These are phyloP conservation scores for Aspergillus transmontanensis DNA, from an alignment of 2,329 filamentous ascomycete genomes.

Conservation along the genomic window DNA sequence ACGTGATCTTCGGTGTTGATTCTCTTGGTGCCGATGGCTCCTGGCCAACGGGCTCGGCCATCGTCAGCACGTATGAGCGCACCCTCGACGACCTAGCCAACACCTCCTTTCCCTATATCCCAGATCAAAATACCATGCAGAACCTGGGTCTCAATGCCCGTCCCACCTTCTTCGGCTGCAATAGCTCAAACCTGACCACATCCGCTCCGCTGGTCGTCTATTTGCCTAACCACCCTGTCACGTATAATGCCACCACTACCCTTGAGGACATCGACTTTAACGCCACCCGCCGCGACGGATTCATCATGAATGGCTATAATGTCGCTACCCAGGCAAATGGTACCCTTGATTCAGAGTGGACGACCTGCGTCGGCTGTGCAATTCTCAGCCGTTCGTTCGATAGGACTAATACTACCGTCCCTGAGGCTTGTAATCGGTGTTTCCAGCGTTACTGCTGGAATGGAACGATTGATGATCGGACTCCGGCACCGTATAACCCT, in stretches of 20 bases:
- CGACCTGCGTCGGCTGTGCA: conserved; percentile 80
- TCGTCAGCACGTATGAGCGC: conserved; percentile 71
- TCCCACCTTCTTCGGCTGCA: conserved; percentile 78
- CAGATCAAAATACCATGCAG: conserved; percentile 72
- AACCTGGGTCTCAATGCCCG: conserved; percentile 70
- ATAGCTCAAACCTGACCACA: conserved; percentile 62
- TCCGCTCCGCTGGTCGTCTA: conserved; percentile 74
- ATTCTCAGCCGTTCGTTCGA: conserved; percentile 72
- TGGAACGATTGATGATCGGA: conserved; percentile 57
- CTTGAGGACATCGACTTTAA: too few species aligned
- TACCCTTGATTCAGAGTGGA: conserved; percentile 72
- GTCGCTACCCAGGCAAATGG: conserved; percentile 78
- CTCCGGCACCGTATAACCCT: not conserved
- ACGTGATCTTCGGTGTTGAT: conserved; percentile 78
- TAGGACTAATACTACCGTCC: conserved; percentile 67
- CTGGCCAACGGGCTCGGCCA: conserved; percentile 77
- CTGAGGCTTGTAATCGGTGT: conserved; percentile 69
- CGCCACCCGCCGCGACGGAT: conserved; percentile 60
- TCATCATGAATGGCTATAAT: conserved; percentile 82
- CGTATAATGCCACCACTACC: too few species aligned
- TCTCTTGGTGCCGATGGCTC: conserved; percentile 68
- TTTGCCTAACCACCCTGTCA: conserved; percentile 64
- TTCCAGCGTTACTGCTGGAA: conserved; percentile 90
- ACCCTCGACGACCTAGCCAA: conserved; percentile 54
- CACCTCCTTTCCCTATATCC: conserved; percentile 69